Base-by-base conservation (phyloP, 2,329 filamentous ascomycete species). In the Colletotrichum sp. region DNA sequence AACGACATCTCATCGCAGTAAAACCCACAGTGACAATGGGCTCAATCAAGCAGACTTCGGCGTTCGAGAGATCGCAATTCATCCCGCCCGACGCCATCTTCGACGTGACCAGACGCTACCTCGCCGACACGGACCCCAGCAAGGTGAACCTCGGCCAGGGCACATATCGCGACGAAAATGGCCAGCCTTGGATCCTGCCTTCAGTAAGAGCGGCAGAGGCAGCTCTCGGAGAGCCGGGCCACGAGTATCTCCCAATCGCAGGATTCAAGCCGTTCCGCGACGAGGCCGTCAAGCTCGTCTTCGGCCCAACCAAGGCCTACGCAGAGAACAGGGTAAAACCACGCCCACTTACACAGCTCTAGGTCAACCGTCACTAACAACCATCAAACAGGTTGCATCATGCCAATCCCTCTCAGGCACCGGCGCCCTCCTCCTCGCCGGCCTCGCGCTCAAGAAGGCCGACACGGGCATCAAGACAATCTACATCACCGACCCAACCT, bases 361-460 rank as follows among this genome's bases (percentile, higher is more conserved):
- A n/a, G 9, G 0, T 43, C 39, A n/a, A 32, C 18, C 6, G 15
- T 22, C n/a, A 22, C 58, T 62, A 2, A 62, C 12, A 3, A 22
- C 18, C 28, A 15, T 7, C 6, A 2, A 22, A 34, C 16, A 83
- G 82, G 78, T 85, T n/a, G 83, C 83, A 0, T 81, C 82, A 0
- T 83, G 81, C 25, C 86, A 87, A 34, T 81, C 84, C 0, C 76
- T 87, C 8, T 86, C 86, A 0, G 86, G 86, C 3, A 87, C 86
- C 2, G 86, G 86, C 15, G 84, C 86, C 6, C 80, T 85, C 7
- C 78, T 84, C 2, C 79, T 87, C 1, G 83, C 81, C 0, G 85
- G 82, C 1, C 78, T 84, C 13, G 78, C 82, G 5, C 76, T 87
- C 5, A 78, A 76, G 18, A 79, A 81, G 56, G 80, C 79, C 18